phyloP scores from a whole-genome alignment of 805 yeast genomes.

The Kodamaea jinghongensis region DNA sequence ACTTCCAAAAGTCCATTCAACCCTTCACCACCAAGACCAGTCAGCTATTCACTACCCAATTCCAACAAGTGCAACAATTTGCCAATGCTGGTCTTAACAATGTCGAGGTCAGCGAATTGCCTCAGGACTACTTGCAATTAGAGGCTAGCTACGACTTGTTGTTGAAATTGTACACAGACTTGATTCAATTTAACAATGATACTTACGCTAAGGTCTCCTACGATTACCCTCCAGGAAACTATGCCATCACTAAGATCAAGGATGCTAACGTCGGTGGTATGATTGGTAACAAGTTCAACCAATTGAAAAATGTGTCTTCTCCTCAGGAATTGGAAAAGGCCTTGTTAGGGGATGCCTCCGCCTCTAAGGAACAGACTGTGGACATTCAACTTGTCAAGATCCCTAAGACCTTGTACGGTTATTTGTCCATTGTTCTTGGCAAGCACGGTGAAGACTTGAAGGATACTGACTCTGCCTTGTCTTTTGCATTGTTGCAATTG shows the following conservation, averaged over 20 bases:
- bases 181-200: slow-evolving; percentile 39
- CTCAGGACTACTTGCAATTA: slow-evolving; percentile 65
- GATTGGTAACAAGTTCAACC: slow-evolving; percentile 53
- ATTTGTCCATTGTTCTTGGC: slow-evolving; percentile 55
- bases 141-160: slow-evolving; percentile 67
- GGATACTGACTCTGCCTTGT: slow-evolving; percentile 46
- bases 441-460: slow-evolving; percentile 49
- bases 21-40: slow-evolving; percentile 62
- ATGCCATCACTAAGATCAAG: slow-evolving; percentile 48
- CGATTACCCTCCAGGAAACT: slow-evolving; percentile 72
- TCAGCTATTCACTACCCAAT: slow-evolving; percentile 57
- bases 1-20: slow-evolving; percentile 41
- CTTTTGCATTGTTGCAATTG: slow-evolving; percentile 52
- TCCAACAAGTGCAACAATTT: slow-evolving; percentile 50
- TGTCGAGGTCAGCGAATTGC: slow-evolving; percentile 68
- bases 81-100: slow-evolving; percentile 27
- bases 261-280: slow-evolving; percentile 66
- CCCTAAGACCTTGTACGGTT: slow-evolving; percentile 75
- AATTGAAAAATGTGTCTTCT: slow-evolving; percentile 59
- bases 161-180: slow-evolving; percentile 55
- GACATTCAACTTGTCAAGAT: slow-evolving; percentile 36
- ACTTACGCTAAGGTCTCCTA: slow-evolving; percentile 75
- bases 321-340: slow-evolving; percentile 66
- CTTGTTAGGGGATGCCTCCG: slow-evolving; percentile 34
- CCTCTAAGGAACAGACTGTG: slow-evolving; percentile 17